phyloP scores from a whole-genome alignment of 805 yeast genomes.

The Candida xyloterini region DNA sequence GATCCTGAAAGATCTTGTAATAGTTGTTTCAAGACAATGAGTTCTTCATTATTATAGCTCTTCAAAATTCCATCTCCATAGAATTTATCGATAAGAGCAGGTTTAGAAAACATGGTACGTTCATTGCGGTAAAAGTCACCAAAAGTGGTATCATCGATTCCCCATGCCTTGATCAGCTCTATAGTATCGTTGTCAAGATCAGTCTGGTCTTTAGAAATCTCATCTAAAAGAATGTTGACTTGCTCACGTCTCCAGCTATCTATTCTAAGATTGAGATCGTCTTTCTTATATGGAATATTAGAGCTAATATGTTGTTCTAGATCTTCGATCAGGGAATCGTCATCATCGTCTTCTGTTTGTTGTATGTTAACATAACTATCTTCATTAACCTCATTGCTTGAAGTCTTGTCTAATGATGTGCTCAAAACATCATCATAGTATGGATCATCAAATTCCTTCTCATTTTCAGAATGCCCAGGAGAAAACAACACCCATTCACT shows the following conservation, averaged over 20 bases:
- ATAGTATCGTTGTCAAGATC: constrained; percentile 20
- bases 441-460: constrained; percentile 12
- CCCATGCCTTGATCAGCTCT: constrained; percentile 32
- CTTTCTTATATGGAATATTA: constrained; percentile 16
- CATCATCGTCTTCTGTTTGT: constrained; percentile 23
- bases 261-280: constrained; percentile 28
- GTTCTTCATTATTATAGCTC: constrained; percentile 21
- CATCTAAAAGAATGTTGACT: constrained; percentile 23
- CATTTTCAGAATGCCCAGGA: constrained; percentile 21
- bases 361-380: constrained; percentile 21
- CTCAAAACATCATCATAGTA: constrained; percentile 27
- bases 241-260: constrained; percentile 33
- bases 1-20: constrained; percentile 22
- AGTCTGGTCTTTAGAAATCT: constrained; percentile 11
- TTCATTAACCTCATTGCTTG: constrained; percentile 12
- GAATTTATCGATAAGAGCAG: constrained; percentile 7
- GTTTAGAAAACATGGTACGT: constrained; percentile 1
- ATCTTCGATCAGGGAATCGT: constrained; percentile 30
- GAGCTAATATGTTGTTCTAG: constrained; percentile 22
- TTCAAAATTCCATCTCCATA: constrained; percentile 26
- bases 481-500: constrained; percentile 34
- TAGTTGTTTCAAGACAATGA: constrained; percentile 19
- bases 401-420: constrained; percentile 18
- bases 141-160: constrained; percentile 26
- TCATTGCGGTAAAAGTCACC: background rate